phyloP scores from a whole-genome alignment of 2,329 filamentous ascomycete species.

The Plenodomus lindquistii region DNA sequence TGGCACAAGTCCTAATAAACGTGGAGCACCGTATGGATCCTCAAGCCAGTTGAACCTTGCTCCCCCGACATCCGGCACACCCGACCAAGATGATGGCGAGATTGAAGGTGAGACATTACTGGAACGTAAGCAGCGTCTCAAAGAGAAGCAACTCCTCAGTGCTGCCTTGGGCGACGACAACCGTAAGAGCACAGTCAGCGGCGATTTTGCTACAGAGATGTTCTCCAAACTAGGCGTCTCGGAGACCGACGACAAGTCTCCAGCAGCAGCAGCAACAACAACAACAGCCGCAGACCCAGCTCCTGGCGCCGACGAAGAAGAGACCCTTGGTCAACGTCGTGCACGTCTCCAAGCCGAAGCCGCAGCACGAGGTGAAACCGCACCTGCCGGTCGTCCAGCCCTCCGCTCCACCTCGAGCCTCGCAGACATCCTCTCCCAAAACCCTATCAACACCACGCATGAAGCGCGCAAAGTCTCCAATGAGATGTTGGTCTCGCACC shows the following conservation, averaged over 20 bases:
- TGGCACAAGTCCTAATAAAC: conserved; percentile 26
- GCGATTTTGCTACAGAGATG: conserved; percentile 70
- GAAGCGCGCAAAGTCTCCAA: conserved; percentile 43
- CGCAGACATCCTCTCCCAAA: conserved; percentile 64
- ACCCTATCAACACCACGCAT: conserved; percentile 50
- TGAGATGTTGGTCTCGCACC: conserved; percentile 37
- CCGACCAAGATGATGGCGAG: conserved; percentile 35
- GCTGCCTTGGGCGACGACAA: conserved; percentile 47
- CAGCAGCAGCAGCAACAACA: conserved; percentile 30
- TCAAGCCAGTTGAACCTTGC: conserved; percentile 31
- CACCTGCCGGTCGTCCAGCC: conserved; percentile 33
- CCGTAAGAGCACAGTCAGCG: conserved; percentile 59
- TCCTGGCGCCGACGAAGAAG: conserved; percentile 64
- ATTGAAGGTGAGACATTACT: conserved; percentile 67
- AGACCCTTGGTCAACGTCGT: conserved; percentile 78
- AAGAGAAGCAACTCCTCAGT: conserved; percentile 58
- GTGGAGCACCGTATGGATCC: conserved; percentile 19
- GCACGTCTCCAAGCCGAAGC: conserved; percentile 74
- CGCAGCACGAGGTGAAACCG: conserved; percentile 50
- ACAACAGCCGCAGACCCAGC: conserved; percentile 8
- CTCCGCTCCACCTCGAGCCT: conserved; percentile 57
- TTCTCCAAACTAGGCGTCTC: conserved; percentile 52
- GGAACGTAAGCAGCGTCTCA: conserved; percentile 67
- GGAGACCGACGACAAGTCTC: conserved; percentile 26
- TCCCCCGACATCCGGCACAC: conserved; percentile 31